A percentile compares a stretch with the other conserved stretches of the same genome.
phyloP scores from a whole-genome alignment of 1,139 yeast species.

The Nakaseomyces sp. region DNA sequence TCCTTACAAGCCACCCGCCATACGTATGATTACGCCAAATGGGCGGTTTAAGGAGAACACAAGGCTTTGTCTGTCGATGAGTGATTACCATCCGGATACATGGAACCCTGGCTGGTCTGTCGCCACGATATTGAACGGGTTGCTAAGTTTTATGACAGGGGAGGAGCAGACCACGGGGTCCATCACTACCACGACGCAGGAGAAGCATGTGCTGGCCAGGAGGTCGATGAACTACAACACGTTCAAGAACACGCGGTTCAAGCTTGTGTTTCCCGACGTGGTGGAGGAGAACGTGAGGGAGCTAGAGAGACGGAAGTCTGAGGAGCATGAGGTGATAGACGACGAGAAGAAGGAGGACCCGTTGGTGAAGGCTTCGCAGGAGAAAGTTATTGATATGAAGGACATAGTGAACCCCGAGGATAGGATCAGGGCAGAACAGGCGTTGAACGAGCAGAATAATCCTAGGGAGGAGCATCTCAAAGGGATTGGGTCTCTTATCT shows the following conservation, averaged over 20 bases:
- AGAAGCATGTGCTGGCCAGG: slow-evolving; percentile 39
- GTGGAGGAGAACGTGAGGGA: slow-evolving; percentile 39
- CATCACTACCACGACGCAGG: slow-evolving; percentile 44
- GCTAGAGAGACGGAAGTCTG: slow-evolving; percentile 19
- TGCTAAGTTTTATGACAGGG: slow-evolving; percentile 76
- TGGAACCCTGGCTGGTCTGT: slow-evolving; percentile 98
- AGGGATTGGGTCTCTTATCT: slow-evolving; percentile 23
- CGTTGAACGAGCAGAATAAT: slow-evolving; percentile 9
- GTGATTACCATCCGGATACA: slow-evolving; percentile 86
- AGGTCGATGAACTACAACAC: slow-evolving; percentile 62
- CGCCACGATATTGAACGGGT: slow-evolving; percentile 72
- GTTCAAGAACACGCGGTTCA: slow-evolving; percentile 41
- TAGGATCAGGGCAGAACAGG: slow-evolving; percentile 35
- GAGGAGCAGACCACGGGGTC: slow-evolving; percentile 51
- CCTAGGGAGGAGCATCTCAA: slow-evolving; percentile 10
- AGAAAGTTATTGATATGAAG: slow-evolving; percentile 29
- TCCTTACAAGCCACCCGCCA: slow-evolving; percentile 89
- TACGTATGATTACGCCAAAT: slow-evolving; percentile 80
- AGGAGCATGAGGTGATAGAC: slow-evolving; percentile 10
- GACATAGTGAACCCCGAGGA: slow-evolving; percentile 41
- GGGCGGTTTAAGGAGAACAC: slow-evolving; percentile 72
- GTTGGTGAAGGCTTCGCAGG: slow-evolving; percentile 25
- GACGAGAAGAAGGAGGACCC: slow-evolving; percentile 13
- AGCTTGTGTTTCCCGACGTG: slow-evolving; percentile 59
- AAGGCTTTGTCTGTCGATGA: slow-evolving; percentile 76